Base-by-base conservation (phyloP, 1,284 basidiomycete genomes). In the Termitomyces sp. region DNA sequence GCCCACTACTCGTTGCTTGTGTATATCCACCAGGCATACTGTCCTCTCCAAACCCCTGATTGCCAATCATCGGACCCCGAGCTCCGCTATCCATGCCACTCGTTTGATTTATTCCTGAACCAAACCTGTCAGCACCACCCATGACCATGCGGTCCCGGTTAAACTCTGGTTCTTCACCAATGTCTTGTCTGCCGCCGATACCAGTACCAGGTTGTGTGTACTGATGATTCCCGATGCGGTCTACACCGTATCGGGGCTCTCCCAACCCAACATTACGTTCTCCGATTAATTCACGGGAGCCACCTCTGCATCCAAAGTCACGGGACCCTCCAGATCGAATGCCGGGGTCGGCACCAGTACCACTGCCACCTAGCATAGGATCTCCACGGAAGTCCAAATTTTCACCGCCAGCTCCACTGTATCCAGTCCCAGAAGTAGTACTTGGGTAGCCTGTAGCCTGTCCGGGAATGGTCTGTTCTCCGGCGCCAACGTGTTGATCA, bases 21-120 rank as follows among this genome's bases (percentile, higher is more conserved):
- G 21, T 19, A 43, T 50, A 57, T 39, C 52, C 52, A 7, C 55
- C 52, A 50, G 56, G 56, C 48, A 57, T 54, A 28, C 7, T 50
- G 15, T 46, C 38, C 36, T 53, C 38, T 19, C 30, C 49, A 12
- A 45, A 55, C 0, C 24, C 42, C 15, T 45, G 53, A 5, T 26
- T 50, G 6, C 42, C 26, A 2, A 13, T 21, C 30, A 54, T 43
- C 2, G 40, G 13, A 10, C 47, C 53, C 26, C 28, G 53, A 19
- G 19, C 33, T 44, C 47, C 40, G n/a, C 28, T 40, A 9, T 17
- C 15, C 12, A 38, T 17, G 5, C 43, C 31, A 7, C 33, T 34
- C 17, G 19, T 2, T 15, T 38, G 34, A 5, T 17, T 33, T 1
- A 43, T 5, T 19, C 49, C 54, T 19, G 42, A 43, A 26, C 43